phyloP scores from a whole-genome alignment of 1,284 basidiomycete genomes.

The Ustilago bromivora region DNA sequence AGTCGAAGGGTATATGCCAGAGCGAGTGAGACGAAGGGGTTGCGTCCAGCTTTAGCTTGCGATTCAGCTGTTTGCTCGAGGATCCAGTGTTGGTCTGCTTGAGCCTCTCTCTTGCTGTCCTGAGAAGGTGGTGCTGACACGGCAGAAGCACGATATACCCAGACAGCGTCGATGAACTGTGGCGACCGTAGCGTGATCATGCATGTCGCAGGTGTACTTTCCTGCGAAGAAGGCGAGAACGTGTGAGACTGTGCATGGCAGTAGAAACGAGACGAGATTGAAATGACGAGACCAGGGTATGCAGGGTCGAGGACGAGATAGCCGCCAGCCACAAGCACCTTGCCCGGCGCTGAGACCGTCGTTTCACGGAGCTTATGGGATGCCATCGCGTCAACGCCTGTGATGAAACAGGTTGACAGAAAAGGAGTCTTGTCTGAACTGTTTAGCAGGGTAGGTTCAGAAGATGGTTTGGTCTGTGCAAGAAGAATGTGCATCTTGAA shows the following conservation, averaged over 20 bases:
- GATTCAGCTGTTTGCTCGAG: conserved; percentile 49
- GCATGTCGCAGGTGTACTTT: neutral
- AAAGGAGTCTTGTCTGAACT: too few relatives aligned
- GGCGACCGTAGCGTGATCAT: conserved; percentile 83
- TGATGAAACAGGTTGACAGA: too few relatives aligned
- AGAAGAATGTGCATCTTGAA: conserved; percentile 17
- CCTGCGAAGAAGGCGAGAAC: neutral
- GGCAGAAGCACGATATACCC: conserved; percentile 77
- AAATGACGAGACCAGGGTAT: conserved; percentile 71
- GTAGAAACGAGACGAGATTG: conserved; percentile 94
- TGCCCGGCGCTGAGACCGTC: conserved; percentile 89
- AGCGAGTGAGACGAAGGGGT: conserved; percentile 92
- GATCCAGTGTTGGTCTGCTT: conserved; percentile 24
- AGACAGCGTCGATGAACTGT: conserved; percentile 84
- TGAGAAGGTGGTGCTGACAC: conserved; percentile 4
- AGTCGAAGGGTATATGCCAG: conserved; percentile 81
- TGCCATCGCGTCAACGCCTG: conserved; percentile 9
- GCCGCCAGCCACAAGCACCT: conserved; percentile 79
- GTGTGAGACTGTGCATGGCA: conserved; percentile 71
- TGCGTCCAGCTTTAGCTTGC: conserved; percentile 71
- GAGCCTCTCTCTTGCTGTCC: neutral
- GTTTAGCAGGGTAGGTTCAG: neutral
- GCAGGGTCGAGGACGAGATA: conserved; percentile 69
- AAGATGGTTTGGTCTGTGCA: neutral
- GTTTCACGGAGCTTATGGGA: conserved; percentile 18